Evolutionary conservation across 75 land plant species (phyloP).

Genomic region (Cunninghamia lanceolata): DNA sequence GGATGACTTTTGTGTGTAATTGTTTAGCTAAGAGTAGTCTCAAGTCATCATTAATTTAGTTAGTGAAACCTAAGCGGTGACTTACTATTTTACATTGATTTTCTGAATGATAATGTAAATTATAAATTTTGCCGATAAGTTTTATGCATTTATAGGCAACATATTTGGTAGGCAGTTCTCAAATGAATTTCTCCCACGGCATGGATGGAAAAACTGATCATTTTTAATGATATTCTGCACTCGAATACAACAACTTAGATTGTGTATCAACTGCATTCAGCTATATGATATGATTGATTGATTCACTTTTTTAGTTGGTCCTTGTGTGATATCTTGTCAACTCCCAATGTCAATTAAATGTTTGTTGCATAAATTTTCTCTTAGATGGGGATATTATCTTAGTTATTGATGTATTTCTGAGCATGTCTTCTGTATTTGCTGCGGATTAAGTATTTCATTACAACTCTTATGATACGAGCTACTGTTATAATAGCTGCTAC

Average conservation of each 20-base stretch:
- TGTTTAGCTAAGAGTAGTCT: not conserved
- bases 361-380: not conserved
- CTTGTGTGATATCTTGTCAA: not conserved
- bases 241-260: not conserved
- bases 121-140: not conserved
- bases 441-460: not conserved
- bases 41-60: not conserved
- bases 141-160: not conserved
- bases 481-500: constrained; percentile 21
- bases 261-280: not conserved
- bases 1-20: not conserved
- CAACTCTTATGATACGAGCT: not conserved
- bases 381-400: not conserved
- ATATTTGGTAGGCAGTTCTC: not conserved
- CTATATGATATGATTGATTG: not conserved
- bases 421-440: not conserved
- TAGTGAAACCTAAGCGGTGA: not conserved
- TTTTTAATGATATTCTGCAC: not conserved
- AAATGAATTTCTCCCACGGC: not conserved
- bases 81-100: not conserved
- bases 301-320: not conserved
- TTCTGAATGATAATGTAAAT: not conserved
- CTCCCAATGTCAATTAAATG: not conserved
- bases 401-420: not conserved
- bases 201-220: not conserved